Evolutionary conservation across 2,329 filamentous ascomycete genomes (phyloP).

Genomic region (Fusarium musae): DNA sequence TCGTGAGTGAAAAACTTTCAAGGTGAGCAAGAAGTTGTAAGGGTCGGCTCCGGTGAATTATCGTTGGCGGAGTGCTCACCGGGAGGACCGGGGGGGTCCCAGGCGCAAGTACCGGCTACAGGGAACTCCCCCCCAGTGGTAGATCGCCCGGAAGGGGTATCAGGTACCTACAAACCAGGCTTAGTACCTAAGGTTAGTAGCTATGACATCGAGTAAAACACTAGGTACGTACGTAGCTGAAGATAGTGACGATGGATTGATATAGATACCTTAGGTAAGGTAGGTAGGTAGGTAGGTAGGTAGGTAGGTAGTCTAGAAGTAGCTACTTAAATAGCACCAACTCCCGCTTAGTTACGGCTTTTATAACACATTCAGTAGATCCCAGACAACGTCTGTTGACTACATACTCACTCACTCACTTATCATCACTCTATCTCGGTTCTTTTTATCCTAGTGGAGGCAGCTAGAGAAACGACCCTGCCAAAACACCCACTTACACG

Average conservation of each 20-base stretch:
- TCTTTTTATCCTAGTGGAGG: conserved; percentile 16
- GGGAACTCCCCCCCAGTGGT: not conserved
- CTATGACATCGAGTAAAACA: not conserved
- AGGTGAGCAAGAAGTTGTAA: conserved; percentile 14
- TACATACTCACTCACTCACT: not conserved
- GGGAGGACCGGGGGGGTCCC: not conserved
- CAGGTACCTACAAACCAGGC: not conserved
- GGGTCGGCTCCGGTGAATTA: conserved; percentile 39
- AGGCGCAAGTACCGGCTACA: conserved; percentile 16
- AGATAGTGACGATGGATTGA: conserved; percentile 25
- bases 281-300: too few relatives aligned
- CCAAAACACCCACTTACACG: conserved; percentile 27
- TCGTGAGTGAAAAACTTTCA: not conserved
- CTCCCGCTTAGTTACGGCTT: conserved; percentile 18
- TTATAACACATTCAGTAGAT: not conserved
- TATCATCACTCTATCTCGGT: not conserved
- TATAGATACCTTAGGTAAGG: not conserved
- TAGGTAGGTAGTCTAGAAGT: too few relatives aligned
- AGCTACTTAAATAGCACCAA: conserved; percentile 4
- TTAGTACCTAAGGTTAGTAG: not conserved
- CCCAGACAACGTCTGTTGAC: not conserved
- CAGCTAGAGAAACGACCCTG: not conserved
- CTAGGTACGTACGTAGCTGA: not conserved
- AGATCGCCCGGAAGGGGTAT: conserved; percentile 5
- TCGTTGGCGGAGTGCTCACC: conserved; percentile 35